phyloP scores from a whole-genome alignment of 139 green algal genomes.

The Chlorella sorokiniana region DNA sequence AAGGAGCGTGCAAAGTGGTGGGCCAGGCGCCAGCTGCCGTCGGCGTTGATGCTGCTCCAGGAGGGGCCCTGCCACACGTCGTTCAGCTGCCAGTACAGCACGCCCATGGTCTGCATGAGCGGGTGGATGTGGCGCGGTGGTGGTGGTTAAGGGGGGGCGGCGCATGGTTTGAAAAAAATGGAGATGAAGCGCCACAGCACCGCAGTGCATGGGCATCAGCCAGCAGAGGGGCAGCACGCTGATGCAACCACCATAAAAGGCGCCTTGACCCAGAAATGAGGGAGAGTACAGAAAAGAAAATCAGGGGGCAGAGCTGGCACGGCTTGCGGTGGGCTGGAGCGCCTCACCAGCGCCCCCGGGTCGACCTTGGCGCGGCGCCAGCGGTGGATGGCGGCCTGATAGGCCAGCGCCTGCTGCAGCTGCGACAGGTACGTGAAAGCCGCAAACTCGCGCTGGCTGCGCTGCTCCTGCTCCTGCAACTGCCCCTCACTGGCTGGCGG shows the following conservation, averaged over 20 bases:
- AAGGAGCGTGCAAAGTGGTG: constrained; percentile 56
- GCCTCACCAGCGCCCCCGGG: constrained; percentile 34
- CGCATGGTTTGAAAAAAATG: too few relatives aligned
- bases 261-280: too few relatives aligned
- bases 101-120: constrained; percentile 63
- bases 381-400: constrained; percentile 58
- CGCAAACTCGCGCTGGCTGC: background rate
- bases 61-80: constrained; percentile 77
- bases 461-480: background rate
- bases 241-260: too few relatives aligned
- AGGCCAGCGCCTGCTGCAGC: constrained; percentile 71
- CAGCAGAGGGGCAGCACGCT: too few relatives aligned
- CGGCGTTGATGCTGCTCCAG: constrained; percentile 68
- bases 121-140: background rate
- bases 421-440: constrained; percentile 65
- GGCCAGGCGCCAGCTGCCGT: constrained; percentile 67
- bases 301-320: too few relatives aligned
- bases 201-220: too few relatives aligned
- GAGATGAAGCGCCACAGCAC: too few relatives aligned
- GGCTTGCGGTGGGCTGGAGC: too few relatives aligned
- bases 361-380: constrained; percentile 69
- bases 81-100: constrained; percentile 88
- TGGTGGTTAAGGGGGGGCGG: too few relatives aligned
- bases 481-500: background rate
- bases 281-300: background rate